A percentile compares a stretch with the other conserved stretches of the same genome.
These are phyloP conservation scores for Solanum chacoense DNA, from an alignment of 305 asterid genomes.

Conservation along the genomic window DNA sequence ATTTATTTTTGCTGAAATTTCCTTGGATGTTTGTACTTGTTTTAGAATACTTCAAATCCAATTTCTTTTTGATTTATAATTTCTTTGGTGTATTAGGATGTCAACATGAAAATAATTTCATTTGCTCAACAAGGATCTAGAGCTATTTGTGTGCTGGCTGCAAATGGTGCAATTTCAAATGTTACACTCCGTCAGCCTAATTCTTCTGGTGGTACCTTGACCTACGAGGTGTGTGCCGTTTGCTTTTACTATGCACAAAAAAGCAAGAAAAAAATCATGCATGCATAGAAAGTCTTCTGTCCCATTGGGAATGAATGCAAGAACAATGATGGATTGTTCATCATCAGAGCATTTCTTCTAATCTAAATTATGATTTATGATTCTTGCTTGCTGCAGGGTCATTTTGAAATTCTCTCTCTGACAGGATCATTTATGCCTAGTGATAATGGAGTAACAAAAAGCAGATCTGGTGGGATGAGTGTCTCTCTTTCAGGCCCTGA, in stretches of 20 bases:
- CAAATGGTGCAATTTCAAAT: slow-evolving; percentile 79
- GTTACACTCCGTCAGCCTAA: slow-evolving; percentile 80
- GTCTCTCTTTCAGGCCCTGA: slow-evolving; percentile 87
- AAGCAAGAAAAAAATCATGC: not conserved
- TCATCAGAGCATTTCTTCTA: not conserved
- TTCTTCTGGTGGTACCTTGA: slow-evolving; percentile 93
- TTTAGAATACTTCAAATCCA: not conserved
- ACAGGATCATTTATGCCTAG: slow-evolving; percentile 77
- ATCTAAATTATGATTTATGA: not conserved
- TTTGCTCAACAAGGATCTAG: slow-evolving; percentile 86
- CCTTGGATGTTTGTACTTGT: not conserved
- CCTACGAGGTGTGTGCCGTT: slow-evolving; percentile 57
- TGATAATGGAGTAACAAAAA: slow-evolving; percentile 63
- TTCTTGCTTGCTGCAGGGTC: slow-evolving; percentile 46
- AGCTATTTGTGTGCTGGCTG: slow-evolving; percentile 91
- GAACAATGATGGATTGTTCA: not conserved
- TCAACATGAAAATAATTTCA: slow-evolving; percentile 75
- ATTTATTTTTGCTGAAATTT: not conserved
- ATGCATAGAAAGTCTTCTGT: not conserved
- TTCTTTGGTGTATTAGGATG: slow-evolving; percentile 39
- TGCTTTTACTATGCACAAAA: not conserved
- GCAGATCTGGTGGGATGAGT: slow-evolving; percentile 91
- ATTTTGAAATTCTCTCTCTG: slow-evolving; percentile 74
- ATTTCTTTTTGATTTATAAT: not conserved
- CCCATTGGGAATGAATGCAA: not conserved